Evolutionary conservation across 1,139 yeast genomes (phyloP).

Genomic region (Protomyces gravidus): DNA sequence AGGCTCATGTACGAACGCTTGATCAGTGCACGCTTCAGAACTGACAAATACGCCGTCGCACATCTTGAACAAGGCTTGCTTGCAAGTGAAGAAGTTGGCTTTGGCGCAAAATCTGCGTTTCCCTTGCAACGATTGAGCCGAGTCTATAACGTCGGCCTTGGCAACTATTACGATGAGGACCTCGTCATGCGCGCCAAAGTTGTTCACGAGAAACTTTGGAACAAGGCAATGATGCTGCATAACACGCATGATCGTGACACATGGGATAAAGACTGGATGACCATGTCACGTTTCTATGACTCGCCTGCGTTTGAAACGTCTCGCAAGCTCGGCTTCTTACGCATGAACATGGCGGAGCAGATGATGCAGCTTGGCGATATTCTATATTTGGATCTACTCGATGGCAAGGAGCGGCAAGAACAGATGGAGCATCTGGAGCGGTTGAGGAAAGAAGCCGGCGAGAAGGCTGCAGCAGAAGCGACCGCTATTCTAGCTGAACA

Average conservation of each 20-base stretch:
- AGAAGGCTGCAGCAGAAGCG: not conserved
- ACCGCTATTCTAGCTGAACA: no score
- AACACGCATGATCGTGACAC: not conserved
- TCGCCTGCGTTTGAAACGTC: constrained; percentile 4
- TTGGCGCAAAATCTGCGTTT: constrained; percentile 3
- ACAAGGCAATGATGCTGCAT: not conserved
- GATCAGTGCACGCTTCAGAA: constrained; percentile 1
- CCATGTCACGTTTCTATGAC: constrained; percentile 9
- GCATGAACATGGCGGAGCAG: not conserved
- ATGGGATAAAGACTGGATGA: constrained; percentile 21
- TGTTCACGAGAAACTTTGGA: constrained; percentile 16
- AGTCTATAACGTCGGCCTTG: constrained; percentile 7
- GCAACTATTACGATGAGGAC: not conserved
- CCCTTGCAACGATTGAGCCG: constrained; percentile 4
- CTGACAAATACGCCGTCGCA: constrained; percentile 7
- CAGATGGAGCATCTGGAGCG: not conserved
- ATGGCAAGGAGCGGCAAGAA: not conserved
- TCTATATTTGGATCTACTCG: not conserved
- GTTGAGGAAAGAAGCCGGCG: not conserved
- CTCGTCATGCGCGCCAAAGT: constrained; percentile 1
- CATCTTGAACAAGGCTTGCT: constrained; percentile 16
- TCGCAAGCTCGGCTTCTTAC: constrained; percentile 14
- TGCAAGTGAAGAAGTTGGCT: constrained; percentile 6
- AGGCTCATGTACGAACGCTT: constrained; percentile 7
- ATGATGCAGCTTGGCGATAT: not conserved